Evolutionary conservation across 1,139 yeast genomes (phyloP).

Genomic region (Hansenula sp.): DNA sequence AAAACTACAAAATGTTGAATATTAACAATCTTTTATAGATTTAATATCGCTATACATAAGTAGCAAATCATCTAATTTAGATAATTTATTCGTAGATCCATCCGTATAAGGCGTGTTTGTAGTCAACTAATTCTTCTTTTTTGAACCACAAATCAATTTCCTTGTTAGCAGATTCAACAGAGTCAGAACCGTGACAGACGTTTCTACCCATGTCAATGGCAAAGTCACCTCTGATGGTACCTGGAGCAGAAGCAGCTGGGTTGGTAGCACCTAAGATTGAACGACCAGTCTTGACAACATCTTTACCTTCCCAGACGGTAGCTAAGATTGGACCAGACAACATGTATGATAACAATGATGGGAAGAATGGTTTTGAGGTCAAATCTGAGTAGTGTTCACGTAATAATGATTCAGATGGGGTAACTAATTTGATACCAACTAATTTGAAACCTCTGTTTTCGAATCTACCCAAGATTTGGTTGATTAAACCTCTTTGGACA

Average conservation of each 20-base stretch:
- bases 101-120: constrained; percentile 77
- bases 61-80: background rate
- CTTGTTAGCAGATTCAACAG: constrained; percentile 95
- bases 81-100: constrained; percentile 87
- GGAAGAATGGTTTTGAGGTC: constrained; percentile 96
- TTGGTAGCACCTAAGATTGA: constrained; percentile 97
- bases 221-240: constrained; percentile 98
- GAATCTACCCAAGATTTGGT: constrained; percentile 88
- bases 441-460: constrained; percentile 97
- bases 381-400: constrained; percentile 95
- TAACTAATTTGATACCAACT: constrained; percentile 89
- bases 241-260: constrained; percentile 97
- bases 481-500: constrained; percentile 97
- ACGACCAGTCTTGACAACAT: constrained; percentile 98
- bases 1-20: background rate
- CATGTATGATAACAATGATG: constrained; percentile 93
- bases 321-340: constrained; percentile 98
- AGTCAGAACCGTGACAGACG: constrained; percentile 99
- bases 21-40: background rate
- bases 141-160: constrained; percentile 98
- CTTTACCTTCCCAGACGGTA: constrained; percentile 99
- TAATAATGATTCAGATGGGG: constrained; percentile 83
- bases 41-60: background rate
- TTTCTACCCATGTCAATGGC: constrained; percentile 98
- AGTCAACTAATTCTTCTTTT: constrained; percentile 91